Base-by-base conservation (phyloP, 2,329 filamentous ascomycete species). In the Fusarium clavum region DNA sequence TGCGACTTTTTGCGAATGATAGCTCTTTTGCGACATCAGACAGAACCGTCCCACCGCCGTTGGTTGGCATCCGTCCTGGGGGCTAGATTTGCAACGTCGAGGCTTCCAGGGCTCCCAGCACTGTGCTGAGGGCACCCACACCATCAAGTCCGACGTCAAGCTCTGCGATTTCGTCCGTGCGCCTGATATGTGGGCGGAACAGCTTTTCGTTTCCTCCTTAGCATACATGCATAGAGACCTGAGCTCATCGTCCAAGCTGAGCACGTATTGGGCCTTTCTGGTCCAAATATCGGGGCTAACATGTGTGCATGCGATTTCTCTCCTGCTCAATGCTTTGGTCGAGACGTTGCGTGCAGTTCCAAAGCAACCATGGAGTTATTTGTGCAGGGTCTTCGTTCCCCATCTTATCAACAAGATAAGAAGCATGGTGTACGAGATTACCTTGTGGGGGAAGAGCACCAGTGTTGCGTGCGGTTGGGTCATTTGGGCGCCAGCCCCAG, bases 151-250 rank as follows among this genome's bases (percentile, higher is more conserved):
- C 58, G 53, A 72, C 62, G 51, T 72, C 69, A 64, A 69, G 61
- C 56, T 60, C 63, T 61, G 61, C 60, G 56, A 62, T 62, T 64
- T 68, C 62, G 66, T 67, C 69, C 51, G 65, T 70, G 68, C 62
- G 38, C 34, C 46, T 63, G 57, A 67, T 69, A 65, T 69, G 73
- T 66, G 67, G 60, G 70, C 52, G 60, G 67, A 66, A 74, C 67
- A 61, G 54, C 49, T 60, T 64, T 51, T 74, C 65, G 64, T 74
- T 73, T 73, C 72, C 61, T 41, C 64, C 70, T 72, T 75, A 47
- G 69, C 71, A 69, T 64, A 49, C 64, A 47, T 75, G 69, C 69
- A 70, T 67, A 40, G 20, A 57, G 40, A 30, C 48, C 44, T 54
- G 18, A 29, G n/a, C 27, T 53, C 22, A 45, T 43, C 57, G 34